Conservation (phyloP, 345 rosid species). For the Rubroshorea leprosula region DNA sequence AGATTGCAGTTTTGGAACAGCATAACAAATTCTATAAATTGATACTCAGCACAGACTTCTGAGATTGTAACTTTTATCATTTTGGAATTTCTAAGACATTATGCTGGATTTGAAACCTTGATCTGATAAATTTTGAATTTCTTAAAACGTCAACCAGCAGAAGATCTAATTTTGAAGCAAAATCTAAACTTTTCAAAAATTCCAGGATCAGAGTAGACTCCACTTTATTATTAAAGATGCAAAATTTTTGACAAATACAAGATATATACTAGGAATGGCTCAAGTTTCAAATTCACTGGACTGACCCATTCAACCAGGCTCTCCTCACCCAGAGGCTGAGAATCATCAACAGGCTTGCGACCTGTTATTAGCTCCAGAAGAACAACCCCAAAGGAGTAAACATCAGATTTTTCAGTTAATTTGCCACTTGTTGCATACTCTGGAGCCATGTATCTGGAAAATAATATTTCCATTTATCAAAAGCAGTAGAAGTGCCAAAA, state of each 20-base stretch:
- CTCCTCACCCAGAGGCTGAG: conserved; percentile 93
- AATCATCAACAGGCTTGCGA: conserved; percentile 88
- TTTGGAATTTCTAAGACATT: no score
- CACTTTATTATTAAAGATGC: no score
- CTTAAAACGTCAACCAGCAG: no score
- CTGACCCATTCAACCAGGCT: conserved; percentile 98
- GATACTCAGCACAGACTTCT: neutral
- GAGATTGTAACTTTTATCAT: no score
- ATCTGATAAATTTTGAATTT: no score
- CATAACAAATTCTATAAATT: no score
- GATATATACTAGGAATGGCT: neutral
- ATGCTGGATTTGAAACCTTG: no score
- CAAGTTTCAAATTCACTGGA: conserved; percentile 2
- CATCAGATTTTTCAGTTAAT: conserved; percentile 91
- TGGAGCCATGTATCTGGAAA: conserved; percentile 92
- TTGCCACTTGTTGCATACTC: conserved; percentile 97
- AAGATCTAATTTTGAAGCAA: no score
- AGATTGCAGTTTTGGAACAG: neutral
- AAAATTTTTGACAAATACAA: no score
- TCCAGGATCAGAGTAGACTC: no score
- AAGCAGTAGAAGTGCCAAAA: conserved; percentile 9
- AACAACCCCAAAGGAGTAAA: conserved; percentile 92
- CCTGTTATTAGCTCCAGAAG: conserved; percentile 95
- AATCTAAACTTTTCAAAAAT: no score
- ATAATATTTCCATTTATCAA: conserved; percentile 13